Evolutionary conservation across 2,329 filamentous ascomycete genomes (phyloP).

Genomic region (Hypoxylon sp.): DNA sequence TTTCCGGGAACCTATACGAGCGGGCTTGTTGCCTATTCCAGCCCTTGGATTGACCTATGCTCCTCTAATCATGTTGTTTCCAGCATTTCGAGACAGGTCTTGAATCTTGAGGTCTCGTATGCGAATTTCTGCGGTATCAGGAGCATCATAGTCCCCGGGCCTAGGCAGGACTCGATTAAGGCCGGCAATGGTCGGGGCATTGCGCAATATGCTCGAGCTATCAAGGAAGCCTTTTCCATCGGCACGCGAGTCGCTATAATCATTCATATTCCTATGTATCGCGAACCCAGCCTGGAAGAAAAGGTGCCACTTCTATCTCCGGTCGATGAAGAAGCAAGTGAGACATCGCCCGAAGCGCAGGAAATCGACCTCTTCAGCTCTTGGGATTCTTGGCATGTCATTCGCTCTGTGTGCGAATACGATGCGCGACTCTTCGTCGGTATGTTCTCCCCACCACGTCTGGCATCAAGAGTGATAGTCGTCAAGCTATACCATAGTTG

Average conservation of each 20-base stretch:
- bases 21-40: slow-evolving; percentile 84
- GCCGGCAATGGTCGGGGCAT: slow-evolving; percentile 65
- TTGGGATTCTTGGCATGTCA: slow-evolving; percentile 95
- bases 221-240: slow-evolving; percentile 83
- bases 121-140: slow-evolving; percentile 94
- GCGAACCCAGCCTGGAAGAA: slow-evolving; percentile 74
- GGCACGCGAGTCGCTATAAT: slow-evolving; percentile 84
- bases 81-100: slow-evolving; percentile 88
- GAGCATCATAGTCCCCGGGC: slow-evolving; percentile 86
- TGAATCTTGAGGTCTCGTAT: slow-evolving; percentile 93
- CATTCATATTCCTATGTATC: slow-evolving; percentile 87
- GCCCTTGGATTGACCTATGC: slow-evolving; percentile 92
- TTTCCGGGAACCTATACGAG: slow-evolving; percentile 77
- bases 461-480: background rate
- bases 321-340: slow-evolving; percentile 54
- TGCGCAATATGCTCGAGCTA: slow-evolving; percentile 85
- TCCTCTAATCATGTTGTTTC: slow-evolving; percentile 87
- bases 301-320: slow-evolving; percentile 67
- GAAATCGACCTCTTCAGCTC: slow-evolving; percentile 80
- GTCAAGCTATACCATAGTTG: background rate
- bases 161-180: slow-evolving; percentile 73
- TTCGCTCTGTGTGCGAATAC: slow-evolving; percentile 89
- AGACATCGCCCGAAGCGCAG: slow-evolving; percentile 59
- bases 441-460: slow-evolving; percentile 64
- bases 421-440: slow-evolving; percentile 84